Conservation (phyloP, 371 early-diverging fungal genomes). For the Syncephalastrum sp. region DNA sequence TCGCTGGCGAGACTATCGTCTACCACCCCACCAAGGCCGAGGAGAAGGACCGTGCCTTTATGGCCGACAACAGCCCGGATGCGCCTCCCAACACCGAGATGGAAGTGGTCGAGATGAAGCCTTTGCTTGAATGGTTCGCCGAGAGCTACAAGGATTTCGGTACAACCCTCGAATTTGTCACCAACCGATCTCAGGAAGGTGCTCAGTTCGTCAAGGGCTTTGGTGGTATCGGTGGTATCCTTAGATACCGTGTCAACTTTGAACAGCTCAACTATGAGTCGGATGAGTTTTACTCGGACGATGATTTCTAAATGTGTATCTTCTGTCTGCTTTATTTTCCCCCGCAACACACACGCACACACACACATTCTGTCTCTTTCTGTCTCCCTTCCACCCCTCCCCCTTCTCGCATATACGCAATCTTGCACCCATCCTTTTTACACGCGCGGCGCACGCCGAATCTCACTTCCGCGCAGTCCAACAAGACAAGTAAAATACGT, state of each 20-base stretch:
- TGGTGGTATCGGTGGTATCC: slow-evolving; percentile 94
- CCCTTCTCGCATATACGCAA: neutral
- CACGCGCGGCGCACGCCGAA: too few species aligned
- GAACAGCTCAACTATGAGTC: slow-evolving; percentile 58
- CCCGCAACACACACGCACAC: neutral
- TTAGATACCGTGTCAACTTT: slow-evolving; percentile 91
- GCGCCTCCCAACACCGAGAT: slow-evolving; percentile 60
- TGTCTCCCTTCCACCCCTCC: neutral
- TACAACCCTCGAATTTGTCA: slow-evolving; percentile 91
- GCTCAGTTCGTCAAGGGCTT: slow-evolving; percentile 98
- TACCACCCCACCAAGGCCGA: slow-evolving; percentile 77
- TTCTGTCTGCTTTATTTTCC: neutral
- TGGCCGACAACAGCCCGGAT: slow-evolving; percentile 28
- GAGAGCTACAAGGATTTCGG: slow-evolving; percentile 94
- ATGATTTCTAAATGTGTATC: slow-evolving; percentile 19
- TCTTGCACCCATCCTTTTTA: neutral
- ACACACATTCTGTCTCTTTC: slow-evolving; percentile 2
- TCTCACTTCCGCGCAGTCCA: too few species aligned
- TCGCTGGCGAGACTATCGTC: slow-evolving; percentile 57
- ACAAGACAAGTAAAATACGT: too few species aligned
- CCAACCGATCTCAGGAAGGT: slow-evolving; percentile 94
- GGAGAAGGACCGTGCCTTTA: slow-evolving; percentile 65
- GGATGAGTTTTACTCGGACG: slow-evolving; percentile 50
- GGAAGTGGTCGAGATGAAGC: slow-evolving; percentile 72
- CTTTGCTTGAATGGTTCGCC: slow-evolving; percentile 95